A percentile compares a stretch with the other conserved stretches of the same genome.
Evolutionary conservation across 1,139 yeast genomes (phyloP).

Genomic region (Zygosaccharomyces sapae): DNA sequence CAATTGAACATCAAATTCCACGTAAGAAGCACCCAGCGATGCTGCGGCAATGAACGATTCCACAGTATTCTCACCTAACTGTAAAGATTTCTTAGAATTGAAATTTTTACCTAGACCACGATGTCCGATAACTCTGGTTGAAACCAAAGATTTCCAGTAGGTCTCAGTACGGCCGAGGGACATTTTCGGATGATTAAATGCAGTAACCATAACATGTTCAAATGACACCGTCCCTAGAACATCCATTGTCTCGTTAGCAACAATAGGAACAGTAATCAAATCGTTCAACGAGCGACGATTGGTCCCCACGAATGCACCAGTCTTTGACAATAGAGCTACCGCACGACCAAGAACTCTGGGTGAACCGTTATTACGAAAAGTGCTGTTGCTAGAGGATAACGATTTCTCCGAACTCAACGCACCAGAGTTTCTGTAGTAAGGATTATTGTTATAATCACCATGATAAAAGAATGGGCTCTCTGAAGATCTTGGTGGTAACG

Average conservation of each 20-base stretch:
- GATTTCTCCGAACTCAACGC: constrained; percentile 10
- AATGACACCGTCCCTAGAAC: constrained; percentile 74
- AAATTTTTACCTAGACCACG: constrained; percentile 91
- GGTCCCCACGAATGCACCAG: constrained; percentile 66
- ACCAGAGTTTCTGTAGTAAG: constrained; percentile 3
- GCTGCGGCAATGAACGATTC: constrained; percentile 97
- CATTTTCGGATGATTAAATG: constrained; percentile 72
- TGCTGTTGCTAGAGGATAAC: constrained; percentile 6
- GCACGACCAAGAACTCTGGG: constrained; percentile 75
- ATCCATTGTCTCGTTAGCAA: constrained; percentile 67
- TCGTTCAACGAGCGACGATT: constrained; percentile 66
- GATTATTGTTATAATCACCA: constrained; percentile 2
- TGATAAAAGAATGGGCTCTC: background rate
- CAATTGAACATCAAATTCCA: constrained; percentile 93
- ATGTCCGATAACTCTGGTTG: constrained; percentile 93
- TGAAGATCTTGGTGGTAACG: constrained; percentile 29
- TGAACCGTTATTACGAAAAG: constrained; percentile 2
- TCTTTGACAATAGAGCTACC: constrained; percentile 64
- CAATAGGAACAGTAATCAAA: constrained; percentile 68
- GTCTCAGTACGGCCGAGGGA: constrained; percentile 60
- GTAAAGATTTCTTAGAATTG: constrained; percentile 68
- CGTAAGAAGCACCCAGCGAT: constrained; percentile 85
- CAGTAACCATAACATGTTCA: constrained; percentile 66
- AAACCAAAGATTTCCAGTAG: constrained; percentile 86
- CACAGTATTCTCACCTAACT: constrained; percentile 92